A percentile compares a stretch with the other conserved stretches of the same genome.
Conservation (phyloP, 2,329 filamentous ascomycete species). For the Decorospora gaudefroyi region DNA sequence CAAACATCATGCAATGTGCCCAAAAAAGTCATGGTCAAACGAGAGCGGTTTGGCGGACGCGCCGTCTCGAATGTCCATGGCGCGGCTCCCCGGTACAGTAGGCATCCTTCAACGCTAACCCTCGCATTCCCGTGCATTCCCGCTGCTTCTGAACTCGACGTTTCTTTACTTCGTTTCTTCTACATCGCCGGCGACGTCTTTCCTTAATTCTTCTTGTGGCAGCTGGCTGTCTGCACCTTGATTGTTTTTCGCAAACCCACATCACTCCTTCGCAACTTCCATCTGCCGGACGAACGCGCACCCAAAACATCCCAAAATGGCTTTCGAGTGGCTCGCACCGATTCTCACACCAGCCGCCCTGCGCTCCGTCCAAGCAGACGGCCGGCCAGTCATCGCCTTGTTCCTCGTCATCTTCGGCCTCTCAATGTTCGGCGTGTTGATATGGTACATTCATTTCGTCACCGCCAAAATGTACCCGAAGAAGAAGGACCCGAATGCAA, state of each 20-base stretch:
- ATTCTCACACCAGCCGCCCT: constrained; percentile 41
- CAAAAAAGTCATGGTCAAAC: constrained; percentile 29
- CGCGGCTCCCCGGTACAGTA: constrained; percentile 14
- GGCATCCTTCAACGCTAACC: constrained; percentile 21
- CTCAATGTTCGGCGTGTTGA: constrained; percentile 26
- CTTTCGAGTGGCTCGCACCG: constrained; percentile 38
- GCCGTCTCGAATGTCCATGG: too few relatives aligned
- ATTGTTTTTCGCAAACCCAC: constrained; percentile 2
- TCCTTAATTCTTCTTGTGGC: constrained; percentile 12
- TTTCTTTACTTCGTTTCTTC: constrained; percentile 13
- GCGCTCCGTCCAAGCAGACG: constrained; percentile 54
- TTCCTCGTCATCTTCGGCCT: constrained; percentile 79
- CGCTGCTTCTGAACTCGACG: constrained; percentile 16
- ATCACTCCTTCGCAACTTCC: background rate
- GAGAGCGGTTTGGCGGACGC: constrained; percentile 30
- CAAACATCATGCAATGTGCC: constrained; percentile 26
- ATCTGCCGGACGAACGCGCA: too few relatives aligned
- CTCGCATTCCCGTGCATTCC: constrained; percentile 16
- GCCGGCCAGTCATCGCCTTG: constrained; percentile 83
- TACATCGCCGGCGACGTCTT: constrained; percentile 18
- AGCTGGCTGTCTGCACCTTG: constrained; percentile 28
- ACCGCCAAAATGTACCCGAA: constrained; percentile 37
- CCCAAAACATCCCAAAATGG: constrained; percentile 25
- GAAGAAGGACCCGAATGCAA: constrained; percentile 33
- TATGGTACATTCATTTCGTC: constrained; percentile 39